A percentile compares a stretch with the other conserved stretches of the same genome.
Conservation (phyloP, 169 alveolate species). For the Eimeria necatrix region DNA sequence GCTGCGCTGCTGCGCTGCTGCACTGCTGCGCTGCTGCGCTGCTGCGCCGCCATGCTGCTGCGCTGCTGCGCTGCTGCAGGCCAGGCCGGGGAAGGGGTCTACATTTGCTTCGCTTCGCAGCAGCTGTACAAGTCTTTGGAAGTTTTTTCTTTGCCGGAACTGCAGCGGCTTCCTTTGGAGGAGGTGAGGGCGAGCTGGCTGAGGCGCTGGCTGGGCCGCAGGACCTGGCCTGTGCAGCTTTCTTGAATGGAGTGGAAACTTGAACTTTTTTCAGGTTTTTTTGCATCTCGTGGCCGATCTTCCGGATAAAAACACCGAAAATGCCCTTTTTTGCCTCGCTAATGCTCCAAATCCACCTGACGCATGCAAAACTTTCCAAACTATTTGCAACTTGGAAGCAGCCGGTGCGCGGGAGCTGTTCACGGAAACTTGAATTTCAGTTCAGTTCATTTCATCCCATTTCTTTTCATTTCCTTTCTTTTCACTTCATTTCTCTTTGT, state of each 20-base stretch:
- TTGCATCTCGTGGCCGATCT: slow-evolving; percentile 48
- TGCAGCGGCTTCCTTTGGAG: slow-evolving; percentile 71
- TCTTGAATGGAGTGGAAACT: too few species aligned
- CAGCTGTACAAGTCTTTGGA: slow-evolving; percentile 34
- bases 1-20: background rate
- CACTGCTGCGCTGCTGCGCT: too few species aligned
- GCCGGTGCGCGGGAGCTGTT: background rate
- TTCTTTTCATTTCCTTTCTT: too few species aligned
- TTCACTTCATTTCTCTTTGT: too few species aligned
- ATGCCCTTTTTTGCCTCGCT: slow-evolving; percentile 41
- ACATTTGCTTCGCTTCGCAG: slow-evolving; percentile 43
- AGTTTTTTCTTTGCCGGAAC: slow-evolving; percentile 51
- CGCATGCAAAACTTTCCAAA: slow-evolving; percentile 13
- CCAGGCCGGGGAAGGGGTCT: slow-evolving; percentile 61
- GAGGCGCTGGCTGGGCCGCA: background rate
- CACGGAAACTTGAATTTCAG: too few species aligned
- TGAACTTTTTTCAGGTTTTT: background rate
- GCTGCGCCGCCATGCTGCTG: too few species aligned
- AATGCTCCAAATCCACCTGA: slow-evolving; percentile 69
- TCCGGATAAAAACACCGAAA: slow-evolving; percentile 38
- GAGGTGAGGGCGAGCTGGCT: background rate
- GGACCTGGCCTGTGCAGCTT: background rate
- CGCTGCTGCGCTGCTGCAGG: slow-evolving; percentile 33
- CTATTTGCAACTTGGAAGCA: slow-evolving; percentile 72
- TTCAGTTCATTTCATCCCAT: too few species aligned